Evolutionary conservation across 179 eudicot species (phyloP), one percentile per base, ranked within the genome.

Genomic region (Sideroxylon spinosum): DNA sequence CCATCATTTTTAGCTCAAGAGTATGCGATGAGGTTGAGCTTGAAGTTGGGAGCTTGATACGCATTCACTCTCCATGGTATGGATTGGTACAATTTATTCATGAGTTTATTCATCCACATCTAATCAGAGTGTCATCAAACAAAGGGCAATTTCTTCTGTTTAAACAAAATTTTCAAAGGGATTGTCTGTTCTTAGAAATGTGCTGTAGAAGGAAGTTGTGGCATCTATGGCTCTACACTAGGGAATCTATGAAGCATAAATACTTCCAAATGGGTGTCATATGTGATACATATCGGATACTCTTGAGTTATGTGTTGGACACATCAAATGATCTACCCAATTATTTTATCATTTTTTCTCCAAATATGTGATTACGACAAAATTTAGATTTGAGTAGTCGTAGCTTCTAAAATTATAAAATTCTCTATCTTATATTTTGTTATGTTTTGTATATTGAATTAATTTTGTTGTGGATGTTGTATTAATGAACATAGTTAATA

Each of bases 11-110:
- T 79, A 91, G 78, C 85, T 80, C 94, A 20, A 89, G 91, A 84
- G 81, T 86, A 76, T 93, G 97, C 66, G 81, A 80, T 71, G 91
- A 88, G 76, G 87, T 93, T 70, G 98, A 95, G 77, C 87, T 95
- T 77, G 98, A 91, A 80, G 88, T 85, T 49, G 95, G 94, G 68
- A 88, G 80, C 76, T 48, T 83, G 57, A 83, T 95, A 71, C 88
- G 92, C 57, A 76, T 95, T 81, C 85, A 88, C 81, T 85, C 91
- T 32, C 98, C 98, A 9, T 95, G 99, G 99, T 95, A 85, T 75
- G 91, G 70, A 49, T 37, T 49, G 12, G 46, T n/a, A 37, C 19
- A 62, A 50, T 10, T 23, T 60, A 49, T 13, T 46, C 65, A 25
- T 72, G 52, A 44, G 29, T 50, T n/a, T 67, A 10, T 75, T 37